Evolutionary conservation across 148 eudicot genomes (phyloP), one percentile per base, ranked within the genome.

Genomic region (Cornus florida): DNA sequence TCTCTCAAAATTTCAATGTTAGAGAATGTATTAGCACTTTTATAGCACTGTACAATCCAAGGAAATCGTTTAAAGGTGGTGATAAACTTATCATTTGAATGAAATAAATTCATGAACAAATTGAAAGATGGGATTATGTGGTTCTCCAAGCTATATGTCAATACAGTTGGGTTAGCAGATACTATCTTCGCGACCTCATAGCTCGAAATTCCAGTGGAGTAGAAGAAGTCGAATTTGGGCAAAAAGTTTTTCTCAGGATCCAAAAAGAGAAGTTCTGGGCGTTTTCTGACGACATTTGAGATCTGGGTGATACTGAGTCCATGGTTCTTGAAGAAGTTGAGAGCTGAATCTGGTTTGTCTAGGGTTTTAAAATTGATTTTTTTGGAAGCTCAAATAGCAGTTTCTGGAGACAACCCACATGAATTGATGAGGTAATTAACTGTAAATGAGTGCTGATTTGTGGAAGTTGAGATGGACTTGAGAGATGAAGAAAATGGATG

Each of bases 221-320:
- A 28, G 8, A 79, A 41, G 13, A 72, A 72, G 12, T 79, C 28
- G 13, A 73, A 3, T 46, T 72, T 72, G 33, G 82, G 82, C 77
- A 65, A 72, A 79, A 79, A 77, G 71, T 72, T 22, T n/a, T 66
- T 79, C 28, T 73, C 72, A 3, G 46, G 28, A 28, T 28, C 28
- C 28, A 1, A 28, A 0, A 28, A 28, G 28, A 28, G 28, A 28
- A 28, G 28, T 1, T 0, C 10, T 3, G 82, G 77, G 13, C n/a
- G 9, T 17, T 16, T 79, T 28, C 20, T 50, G 56, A 78, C 33
- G 66, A 70, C 10, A 20, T 59, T 56, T 17, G 24, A 60, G 74
- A 46, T 48, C 10, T 78, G 75, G 35, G 76, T 41, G 60, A 33
- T 62, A 5, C 70, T 72, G 60, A 78, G 71, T 0, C 81, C 76